These are phyloP conservation scores for Leccinellum albellum DNA, from an alignment of 768 basidiomycete genomes.

Conservation along the genomic window DNA sequence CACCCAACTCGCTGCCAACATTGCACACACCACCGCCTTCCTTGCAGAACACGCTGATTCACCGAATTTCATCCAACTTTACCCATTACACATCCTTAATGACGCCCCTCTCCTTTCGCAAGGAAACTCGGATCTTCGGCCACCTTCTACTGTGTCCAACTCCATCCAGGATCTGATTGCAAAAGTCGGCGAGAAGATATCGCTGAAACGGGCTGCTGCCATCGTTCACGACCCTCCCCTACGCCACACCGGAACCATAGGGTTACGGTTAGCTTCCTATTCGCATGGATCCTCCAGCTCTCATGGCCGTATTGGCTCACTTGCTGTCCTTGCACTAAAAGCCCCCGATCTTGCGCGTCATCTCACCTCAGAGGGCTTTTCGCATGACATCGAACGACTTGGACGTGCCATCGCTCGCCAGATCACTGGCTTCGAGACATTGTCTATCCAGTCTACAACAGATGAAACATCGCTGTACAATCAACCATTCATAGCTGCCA, in stretches of 20 bases:
- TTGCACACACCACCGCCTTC: conserved; percentile 82
- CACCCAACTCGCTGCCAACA: conserved; percentile 65
- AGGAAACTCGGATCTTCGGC: conserved; percentile 26
- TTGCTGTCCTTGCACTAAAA: conserved; percentile 54
- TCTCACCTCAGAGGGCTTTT: conserved; percentile 46
- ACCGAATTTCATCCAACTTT: conserved; percentile 41
- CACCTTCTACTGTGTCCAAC: conserved; percentile 49
- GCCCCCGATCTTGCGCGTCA: conserved; percentile 43
- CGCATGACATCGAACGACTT: conserved; percentile 55
- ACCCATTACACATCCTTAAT: conserved; percentile 48
- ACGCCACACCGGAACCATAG: conserved; percentile 31
- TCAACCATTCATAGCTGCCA: conserved; percentile 72
- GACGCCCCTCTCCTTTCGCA: conserved; percentile 67
- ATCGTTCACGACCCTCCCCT: conserved; percentile 37
- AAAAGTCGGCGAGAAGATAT: conserved; percentile 78
- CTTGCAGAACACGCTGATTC: conserved; percentile 43
- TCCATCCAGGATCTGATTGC: conserved; percentile 69
- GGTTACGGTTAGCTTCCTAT: conserved; percentile 53
- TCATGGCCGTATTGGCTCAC: conserved; percentile 57
- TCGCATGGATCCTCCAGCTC: conserved; percentile 52
- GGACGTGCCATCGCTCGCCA: conserved; percentile 80
- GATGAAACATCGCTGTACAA: conserved; percentile 61
- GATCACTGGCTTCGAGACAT: conserved; percentile 77
- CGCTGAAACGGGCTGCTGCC: conserved; percentile 55
- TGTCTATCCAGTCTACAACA: conserved; percentile 37